These are phyloP conservation scores for Fusarium phyllophilum DNA, from an alignment of 2,329 filamentous ascomycete species.

Conservation along the genomic window DNA sequence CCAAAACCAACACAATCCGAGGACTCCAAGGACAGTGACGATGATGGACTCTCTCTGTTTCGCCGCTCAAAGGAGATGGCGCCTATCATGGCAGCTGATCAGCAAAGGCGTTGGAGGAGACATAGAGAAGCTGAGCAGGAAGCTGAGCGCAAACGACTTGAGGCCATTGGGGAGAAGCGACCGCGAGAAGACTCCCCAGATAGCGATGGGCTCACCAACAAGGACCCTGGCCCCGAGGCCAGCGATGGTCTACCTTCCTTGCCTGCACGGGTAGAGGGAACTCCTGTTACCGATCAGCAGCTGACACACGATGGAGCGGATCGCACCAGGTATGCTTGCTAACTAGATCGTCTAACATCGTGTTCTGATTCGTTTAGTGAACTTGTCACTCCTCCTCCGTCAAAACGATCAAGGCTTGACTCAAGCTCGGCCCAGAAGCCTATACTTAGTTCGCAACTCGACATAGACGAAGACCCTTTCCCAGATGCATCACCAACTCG, in stretches of 20 bases:
- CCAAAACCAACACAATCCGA: slow-evolving; percentile 39
- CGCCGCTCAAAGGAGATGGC: slow-evolving; percentile 62
- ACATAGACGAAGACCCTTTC: slow-evolving; percentile 21
- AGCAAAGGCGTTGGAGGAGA: slow-evolving; percentile 45
- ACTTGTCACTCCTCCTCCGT: slow-evolving; percentile 51
- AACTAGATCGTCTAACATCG: background rate
- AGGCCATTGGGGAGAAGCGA: slow-evolving; percentile 35
- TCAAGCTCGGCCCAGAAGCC: slow-evolving; percentile 34
- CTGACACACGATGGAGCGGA: slow-evolving; percentile 19
- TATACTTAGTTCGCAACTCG: slow-evolving; percentile 23
- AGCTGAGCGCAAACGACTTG: slow-evolving; percentile 27
- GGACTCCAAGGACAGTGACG: slow-evolving; percentile 37
- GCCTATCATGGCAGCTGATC: slow-evolving; percentile 55
- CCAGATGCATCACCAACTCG: slow-evolving; percentile 39
- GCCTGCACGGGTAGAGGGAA: background rate
- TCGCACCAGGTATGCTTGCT: slow-evolving; percentile 35
- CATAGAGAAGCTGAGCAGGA: slow-evolving; percentile 37
- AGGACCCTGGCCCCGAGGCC: background rate
- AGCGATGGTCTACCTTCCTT: background rate
- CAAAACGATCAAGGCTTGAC: slow-evolving; percentile 50
- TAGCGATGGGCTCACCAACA: background rate
- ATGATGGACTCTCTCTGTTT: slow-evolving; percentile 59
- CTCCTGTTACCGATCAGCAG: slow-evolving; percentile 21
- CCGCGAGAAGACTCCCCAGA: slow-evolving; percentile 31
- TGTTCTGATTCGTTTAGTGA: slow-evolving; percentile 43